These are phyloP conservation scores for Metarhizium rileyi DNA, from an alignment of 2,329 filamentous ascomycete genomes.

Conservation along the genomic window DNA sequence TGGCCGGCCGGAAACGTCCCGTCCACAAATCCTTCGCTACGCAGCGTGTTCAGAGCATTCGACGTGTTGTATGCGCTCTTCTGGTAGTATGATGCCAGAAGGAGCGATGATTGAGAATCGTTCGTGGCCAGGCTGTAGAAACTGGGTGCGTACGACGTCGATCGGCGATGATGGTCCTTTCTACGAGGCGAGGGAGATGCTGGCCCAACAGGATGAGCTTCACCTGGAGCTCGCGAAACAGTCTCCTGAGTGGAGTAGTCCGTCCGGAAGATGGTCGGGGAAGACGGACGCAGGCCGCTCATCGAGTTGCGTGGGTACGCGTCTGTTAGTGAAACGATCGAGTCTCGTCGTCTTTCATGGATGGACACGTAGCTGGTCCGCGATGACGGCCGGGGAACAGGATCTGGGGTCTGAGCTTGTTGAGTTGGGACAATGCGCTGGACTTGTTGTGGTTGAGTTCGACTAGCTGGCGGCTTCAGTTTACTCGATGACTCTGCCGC, in stretches of 20 bases:
- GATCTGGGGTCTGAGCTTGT: conserved; percentile 16
- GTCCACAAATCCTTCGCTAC: conserved; percentile 43
- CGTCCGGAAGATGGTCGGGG: conserved; percentile 26
- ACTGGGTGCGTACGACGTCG: conserved; percentile 34
- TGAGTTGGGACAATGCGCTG: conserved; percentile 2
- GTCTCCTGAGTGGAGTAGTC: conserved; percentile 17
- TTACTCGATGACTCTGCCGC: conserved; percentile 2
- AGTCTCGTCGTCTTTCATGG: conserved; percentile 41
- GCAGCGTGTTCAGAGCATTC: conserved; percentile 38
- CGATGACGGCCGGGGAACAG: conserved; percentile 30
- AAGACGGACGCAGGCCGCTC: conserved; percentile 33
- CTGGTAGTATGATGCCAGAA: conserved; percentile 38
- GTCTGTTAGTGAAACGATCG: conserved; percentile 46
- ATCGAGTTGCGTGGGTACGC: conserved; percentile 41
- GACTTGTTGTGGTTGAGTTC: conserved; percentile 3
- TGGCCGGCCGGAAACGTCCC: conserved; percentile 51
- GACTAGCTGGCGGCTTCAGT: conserved; percentile 5
- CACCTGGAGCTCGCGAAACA: conserved; percentile 11
- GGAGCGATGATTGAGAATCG: conserved; percentile 44
- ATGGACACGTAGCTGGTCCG: conserved; percentile 40
- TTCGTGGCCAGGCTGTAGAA: conserved; percentile 52
- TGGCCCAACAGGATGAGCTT: conserved; percentile 9
- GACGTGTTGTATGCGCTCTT: conserved; percentile 38
- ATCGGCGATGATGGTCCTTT: conserved; percentile 14
- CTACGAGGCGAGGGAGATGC: conserved; percentile 13